Evolutionary conservation across 768 basidiomycete genomes (phyloP).

Genomic region (Kwoniella heveanensis): DNA sequence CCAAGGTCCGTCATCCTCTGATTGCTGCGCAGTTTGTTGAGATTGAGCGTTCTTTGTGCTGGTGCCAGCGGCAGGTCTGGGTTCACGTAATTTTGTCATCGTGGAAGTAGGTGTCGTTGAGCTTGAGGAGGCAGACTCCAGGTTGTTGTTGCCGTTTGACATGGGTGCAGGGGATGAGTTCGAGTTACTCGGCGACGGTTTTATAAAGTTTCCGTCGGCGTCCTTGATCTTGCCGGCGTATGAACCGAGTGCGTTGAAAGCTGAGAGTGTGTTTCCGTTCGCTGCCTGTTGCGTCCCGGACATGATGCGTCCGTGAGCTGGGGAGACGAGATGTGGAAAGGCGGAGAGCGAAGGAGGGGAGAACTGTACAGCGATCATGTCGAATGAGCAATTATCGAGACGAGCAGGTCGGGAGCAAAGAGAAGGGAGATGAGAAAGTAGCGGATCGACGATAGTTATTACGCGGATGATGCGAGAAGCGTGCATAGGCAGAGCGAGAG

Average conservation of each 20-base stretch:
- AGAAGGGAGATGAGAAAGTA: too few relatives aligned
- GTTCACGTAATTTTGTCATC: slow-evolving; percentile 1
- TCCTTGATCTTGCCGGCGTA: slow-evolving; percentile 48
- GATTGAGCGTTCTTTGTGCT: not conserved
- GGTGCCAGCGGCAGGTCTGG: slow-evolving; percentile 6
- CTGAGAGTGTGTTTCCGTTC: slow-evolving; percentile 24
- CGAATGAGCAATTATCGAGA: not conserved
- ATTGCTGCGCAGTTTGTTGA: not conserved
- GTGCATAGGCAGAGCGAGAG: slow-evolving; percentile 1
- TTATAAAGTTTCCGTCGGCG: slow-evolving; percentile 9
- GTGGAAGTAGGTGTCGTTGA: slow-evolving; percentile 6
- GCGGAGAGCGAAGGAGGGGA: slow-evolving; percentile 18
- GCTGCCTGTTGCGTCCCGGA: slow-evolving; percentile 10
- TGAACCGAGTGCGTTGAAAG: slow-evolving; percentile 49
- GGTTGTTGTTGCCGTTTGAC: not conserved
- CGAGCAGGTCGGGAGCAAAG: too few relatives aligned
- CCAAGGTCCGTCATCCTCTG: slow-evolving; percentile 43
- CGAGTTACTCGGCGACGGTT: slow-evolving; percentile 6
- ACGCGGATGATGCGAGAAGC: slow-evolving; percentile 1
- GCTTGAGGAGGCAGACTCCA: slow-evolving; percentile 9
- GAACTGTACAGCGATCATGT: slow-evolving; percentile 33
- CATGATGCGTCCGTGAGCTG: slow-evolving; percentile 9
- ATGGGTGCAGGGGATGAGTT: not conserved
- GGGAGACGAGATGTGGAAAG: slow-evolving; percentile 18
- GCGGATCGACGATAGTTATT: not conserved